phyloP scores from a whole-genome alignment of 2,329 filamentous ascomycete genomes.

The Catunica adiposa region DNA sequence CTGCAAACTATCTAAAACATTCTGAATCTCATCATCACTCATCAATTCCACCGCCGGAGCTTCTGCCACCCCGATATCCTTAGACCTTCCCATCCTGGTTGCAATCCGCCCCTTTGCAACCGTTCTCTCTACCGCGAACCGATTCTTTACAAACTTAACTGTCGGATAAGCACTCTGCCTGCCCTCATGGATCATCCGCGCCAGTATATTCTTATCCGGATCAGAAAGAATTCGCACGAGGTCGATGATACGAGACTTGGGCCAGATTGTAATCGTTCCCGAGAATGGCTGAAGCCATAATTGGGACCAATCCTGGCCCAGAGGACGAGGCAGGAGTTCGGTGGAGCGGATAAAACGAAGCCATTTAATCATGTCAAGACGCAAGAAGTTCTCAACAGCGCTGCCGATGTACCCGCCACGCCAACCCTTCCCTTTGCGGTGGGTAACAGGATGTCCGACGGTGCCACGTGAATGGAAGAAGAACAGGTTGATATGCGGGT shows the following conservation, averaged over 20 bases:
- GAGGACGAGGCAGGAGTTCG: constrained; percentile 72
- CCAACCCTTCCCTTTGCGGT: constrained; percentile 86
- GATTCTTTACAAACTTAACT: constrained; percentile 76
- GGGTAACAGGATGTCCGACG: constrained; percentile 84
- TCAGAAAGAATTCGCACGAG: constrained; percentile 78
- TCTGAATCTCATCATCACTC: constrained; percentile 42
- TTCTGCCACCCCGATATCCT: constrained; percentile 27
- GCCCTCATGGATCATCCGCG: constrained; percentile 78
- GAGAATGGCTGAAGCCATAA: constrained; percentile 92
- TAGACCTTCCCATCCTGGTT: constrained; percentile 35
- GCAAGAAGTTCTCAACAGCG: constrained; percentile 85
- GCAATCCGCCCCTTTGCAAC: constrained; percentile 43
- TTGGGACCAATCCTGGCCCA: constrained; percentile 93
- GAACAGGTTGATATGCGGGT: constrained; percentile 96
- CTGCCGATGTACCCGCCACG: constrained; percentile 87
- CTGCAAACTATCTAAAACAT: constrained; percentile 24
- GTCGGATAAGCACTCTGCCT: constrained; percentile 83
- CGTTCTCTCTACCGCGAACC: constrained; percentile 63
- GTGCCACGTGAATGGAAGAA: constrained; percentile 92
- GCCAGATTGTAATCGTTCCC: constrained; percentile 94
- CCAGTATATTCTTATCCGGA: constrained; percentile 56
- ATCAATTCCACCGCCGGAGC: constrained; percentile 35
- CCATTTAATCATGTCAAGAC: constrained; percentile 95
- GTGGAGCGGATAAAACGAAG: constrained; percentile 85
- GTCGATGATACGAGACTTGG: constrained; percentile 60